Base-by-base conservation (phyloP, 1,284 basidiomycete genomes). In the Mrakiaceae sp. region DNA sequence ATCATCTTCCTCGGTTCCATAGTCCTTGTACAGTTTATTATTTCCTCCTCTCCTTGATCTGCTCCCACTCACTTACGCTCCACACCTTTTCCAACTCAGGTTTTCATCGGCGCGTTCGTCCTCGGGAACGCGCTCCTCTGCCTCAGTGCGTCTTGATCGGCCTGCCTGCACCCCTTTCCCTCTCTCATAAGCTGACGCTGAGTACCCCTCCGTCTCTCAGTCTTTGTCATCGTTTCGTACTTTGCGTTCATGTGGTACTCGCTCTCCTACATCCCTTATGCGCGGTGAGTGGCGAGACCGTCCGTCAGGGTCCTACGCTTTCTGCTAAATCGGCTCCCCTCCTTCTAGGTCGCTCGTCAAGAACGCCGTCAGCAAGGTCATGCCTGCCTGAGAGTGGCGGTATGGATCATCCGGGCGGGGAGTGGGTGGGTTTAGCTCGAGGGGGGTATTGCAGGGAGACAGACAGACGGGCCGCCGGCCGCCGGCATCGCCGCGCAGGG, bases 61-160 rank as follows among this genome's bases (percentile, higher is more conserved):
- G 9, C 5, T 43, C n/a, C 54, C 5, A 16, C 14, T 4, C 55
- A 57, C 42, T 14, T 42, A 44, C 2, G 55, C 42, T 14, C 44
- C 55, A 3, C 43, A 44, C 55, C 42, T 3, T 16, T 43, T 66
- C 40, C 27, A 27, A 27, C 27, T 27, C 27, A 27, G 27, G 61
- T 63, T n/a, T 66, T 66, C 51, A 39, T 66, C 3, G 65, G 61
- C 7, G 65, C 65, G 5, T 66, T 66, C 46, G 65, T 66, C 14
- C 61, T 63, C 49, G 65, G 65, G 14, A 66, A 66, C 40, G 65
- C 61, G 3, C 57, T 63, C 5, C 62, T 66, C 0, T 66, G 65
- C 49, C 52, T 53, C 8, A 53, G 16, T 6, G 50, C 5, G 16
- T 8, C 52, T 16, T 53, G 8, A 39, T 5, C 52, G 7, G 10